These are phyloP conservation scores for Coemansia nantahalensis DNA, from an alignment of 192 early-diverging fungal genomes.

Conservation along the genomic window DNA sequence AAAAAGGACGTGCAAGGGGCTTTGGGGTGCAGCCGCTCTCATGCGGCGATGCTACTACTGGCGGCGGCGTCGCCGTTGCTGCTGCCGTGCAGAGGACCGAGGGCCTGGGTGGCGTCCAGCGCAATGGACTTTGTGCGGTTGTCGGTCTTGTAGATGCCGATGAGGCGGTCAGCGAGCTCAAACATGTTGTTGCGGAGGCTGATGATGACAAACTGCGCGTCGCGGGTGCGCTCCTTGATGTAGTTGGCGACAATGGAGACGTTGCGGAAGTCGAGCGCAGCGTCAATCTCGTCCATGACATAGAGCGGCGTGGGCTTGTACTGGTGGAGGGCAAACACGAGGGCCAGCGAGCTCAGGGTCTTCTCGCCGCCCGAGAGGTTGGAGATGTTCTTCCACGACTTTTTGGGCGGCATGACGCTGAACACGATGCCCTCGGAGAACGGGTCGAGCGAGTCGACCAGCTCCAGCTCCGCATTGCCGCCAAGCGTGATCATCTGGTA, in stretches of 20 bases:
- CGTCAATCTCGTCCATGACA: conserved; percentile 99
- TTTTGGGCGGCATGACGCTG: conserved; percentile 99
- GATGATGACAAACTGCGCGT: conserved; percentile 99
- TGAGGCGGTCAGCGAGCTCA: conserved; percentile 96
- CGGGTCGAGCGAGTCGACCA: conserved; percentile 94
- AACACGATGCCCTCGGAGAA: conserved; percentile 99
- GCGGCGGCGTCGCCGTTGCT: neutral
- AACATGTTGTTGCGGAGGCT: conserved; percentile 99
- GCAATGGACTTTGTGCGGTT: conserved; percentile 78
- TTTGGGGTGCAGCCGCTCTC: neutral
- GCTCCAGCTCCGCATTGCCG: conserved; percentile 96
- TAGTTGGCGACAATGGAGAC: conserved; percentile 99
- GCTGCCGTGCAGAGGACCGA: conserved; percentile 13
- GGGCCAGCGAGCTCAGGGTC: conserved; percentile 96
- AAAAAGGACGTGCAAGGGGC: neutral
- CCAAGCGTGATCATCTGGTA: conserved; percentile 99
- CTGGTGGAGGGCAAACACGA: conserved; percentile 98
- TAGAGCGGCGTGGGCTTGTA: conserved; percentile 99
- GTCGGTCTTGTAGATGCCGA: conserved; percentile 98
- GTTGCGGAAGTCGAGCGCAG: conserved; percentile 97
- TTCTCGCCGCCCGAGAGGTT: conserved; percentile 99
- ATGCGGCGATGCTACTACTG: no score
- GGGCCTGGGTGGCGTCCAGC: conserved; percentile 39
- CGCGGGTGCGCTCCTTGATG: conserved; percentile 94
- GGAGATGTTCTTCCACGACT: conserved; percentile 99